Base-by-base conservation (phyloP, 345 rosid genomes). In the Ceriops zippeliana region DNA sequence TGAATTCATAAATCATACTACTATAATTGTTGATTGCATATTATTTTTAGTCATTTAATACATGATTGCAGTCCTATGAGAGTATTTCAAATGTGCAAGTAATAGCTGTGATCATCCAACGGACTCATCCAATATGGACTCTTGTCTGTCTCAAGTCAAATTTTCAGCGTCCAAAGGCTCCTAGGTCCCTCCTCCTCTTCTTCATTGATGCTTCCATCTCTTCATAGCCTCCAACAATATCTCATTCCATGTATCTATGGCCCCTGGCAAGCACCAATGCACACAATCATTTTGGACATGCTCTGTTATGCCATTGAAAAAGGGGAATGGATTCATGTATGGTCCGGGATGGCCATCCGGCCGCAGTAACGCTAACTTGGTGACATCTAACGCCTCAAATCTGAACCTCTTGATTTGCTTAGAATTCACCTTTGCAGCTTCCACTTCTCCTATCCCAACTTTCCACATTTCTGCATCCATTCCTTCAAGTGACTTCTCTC, bases 291-390 rank as follows among this genome's bases (percentile, higher is more conserved):
- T 95, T 54, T 85, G 97, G 28, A 91, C 93, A 27, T 72, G 89
- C 72, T 91, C 91, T 57, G 76, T 76, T 20, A 85, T 79, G 13
- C 96, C 98, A 60, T 86, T 75, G 9, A 86, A 90, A 61, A 89
- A 95, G 2, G 99, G 99, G 62, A 76, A 79, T 13, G 87, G 84
- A 65, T 90, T 32, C 96, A 91, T 87, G 51, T 88, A 95, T 1
- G 97, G 96, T 6, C 99, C 99, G 0, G 97, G 99, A 58, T 95
- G 99, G 65, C 97, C 99, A 32, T 95, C 99, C 7, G 89, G 88
- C 72, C 99, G 84, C 82, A 90, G 11, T 7, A 87, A 56, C 4
- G 97, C 86, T 49, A 95, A 67, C 21, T 77, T 86, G 65, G 96
- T 84, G 37, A 95, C 84, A 70, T 91, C 99, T 58, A 95, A 77